phyloP scores from a whole-genome alignment of 257 asterid species.

The Solanum medicagineum region DNA sequence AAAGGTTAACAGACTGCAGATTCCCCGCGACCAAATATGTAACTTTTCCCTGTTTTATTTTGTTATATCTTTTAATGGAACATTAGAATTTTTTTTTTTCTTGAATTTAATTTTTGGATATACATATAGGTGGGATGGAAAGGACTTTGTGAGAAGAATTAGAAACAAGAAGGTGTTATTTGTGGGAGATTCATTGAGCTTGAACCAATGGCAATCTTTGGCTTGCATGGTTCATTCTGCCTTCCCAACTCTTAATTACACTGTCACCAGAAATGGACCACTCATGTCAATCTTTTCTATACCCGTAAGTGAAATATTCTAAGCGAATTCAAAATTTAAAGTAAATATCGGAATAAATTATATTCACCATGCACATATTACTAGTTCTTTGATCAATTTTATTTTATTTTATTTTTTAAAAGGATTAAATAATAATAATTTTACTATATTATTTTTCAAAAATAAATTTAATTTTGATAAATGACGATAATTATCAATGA shows the following conservation, averaged over 20 bases:
- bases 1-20: no score
- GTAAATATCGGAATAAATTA: background rate
- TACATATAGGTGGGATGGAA: conserved; percentile 10
- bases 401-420: no score
- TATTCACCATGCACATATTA: background rate
- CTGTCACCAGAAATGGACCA: background rate
- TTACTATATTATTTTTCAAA: no score
- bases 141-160: conserved; percentile 2
- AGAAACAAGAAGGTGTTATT: conserved; percentile 13
- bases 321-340: background rate
- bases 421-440: no score
- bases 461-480: background rate
- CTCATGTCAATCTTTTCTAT: conserved; percentile 11
- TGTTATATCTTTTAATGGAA: background rate
- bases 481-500: background rate
- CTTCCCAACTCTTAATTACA: background rate
- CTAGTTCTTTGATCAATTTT: background rate
- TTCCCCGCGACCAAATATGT: background rate
- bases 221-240: conserved; percentile 25
- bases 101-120: background rate
- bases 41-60: background rate
- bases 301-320: conserved; percentile 2
- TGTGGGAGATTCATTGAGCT: conserved; percentile 27
- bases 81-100: background rate
- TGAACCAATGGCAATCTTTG: conserved; percentile 30